A percentile compares a stretch with the other conserved stretches of the same genome.
Conservation (phyloP, 2,329 filamentous ascomycete species). For the Furcasterigmium furcatum region DNA sequence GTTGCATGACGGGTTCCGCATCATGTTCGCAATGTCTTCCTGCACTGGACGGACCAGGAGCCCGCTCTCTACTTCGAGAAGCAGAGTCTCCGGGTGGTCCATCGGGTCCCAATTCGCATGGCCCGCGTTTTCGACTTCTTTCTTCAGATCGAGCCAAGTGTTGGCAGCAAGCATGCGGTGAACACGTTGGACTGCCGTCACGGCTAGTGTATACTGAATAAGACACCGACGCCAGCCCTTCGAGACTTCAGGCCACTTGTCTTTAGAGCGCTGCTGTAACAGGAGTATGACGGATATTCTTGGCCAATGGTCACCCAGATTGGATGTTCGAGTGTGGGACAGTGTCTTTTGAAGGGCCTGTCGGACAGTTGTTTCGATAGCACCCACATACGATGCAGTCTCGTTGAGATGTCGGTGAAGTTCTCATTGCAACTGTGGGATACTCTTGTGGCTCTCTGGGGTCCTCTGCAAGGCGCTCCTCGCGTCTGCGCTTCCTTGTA, state of each 20-base stretch:
- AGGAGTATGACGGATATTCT: background rate
- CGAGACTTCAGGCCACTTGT: background rate
- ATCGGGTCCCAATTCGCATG: background rate
- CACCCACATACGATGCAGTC: background rate
- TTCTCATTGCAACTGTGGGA: background rate
- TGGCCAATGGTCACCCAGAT: background rate
- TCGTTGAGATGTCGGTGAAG: background rate
- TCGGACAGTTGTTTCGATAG: background rate
- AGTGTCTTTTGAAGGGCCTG: background rate
- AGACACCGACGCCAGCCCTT: background rate
- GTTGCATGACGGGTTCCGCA: constrained; percentile 49
- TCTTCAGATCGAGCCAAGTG: background rate
- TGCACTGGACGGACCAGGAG: constrained; percentile 61
- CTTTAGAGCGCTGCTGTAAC: background rate
- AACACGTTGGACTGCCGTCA: background rate
- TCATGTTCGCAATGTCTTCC: constrained; percentile 51
- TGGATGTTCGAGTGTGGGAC: background rate
- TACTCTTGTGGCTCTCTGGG: background rate
- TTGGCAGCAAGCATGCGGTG: background rate
- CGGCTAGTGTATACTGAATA: background rate
- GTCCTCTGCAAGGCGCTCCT: background rate
- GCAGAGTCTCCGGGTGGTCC: background rate
- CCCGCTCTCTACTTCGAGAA: constrained; percentile 18
- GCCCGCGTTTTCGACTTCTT: background rate
- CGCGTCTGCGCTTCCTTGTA: background rate